phyloP scores from a whole-genome alignment of 148 eudicot species.

The Rhododendron vialii region DNA sequence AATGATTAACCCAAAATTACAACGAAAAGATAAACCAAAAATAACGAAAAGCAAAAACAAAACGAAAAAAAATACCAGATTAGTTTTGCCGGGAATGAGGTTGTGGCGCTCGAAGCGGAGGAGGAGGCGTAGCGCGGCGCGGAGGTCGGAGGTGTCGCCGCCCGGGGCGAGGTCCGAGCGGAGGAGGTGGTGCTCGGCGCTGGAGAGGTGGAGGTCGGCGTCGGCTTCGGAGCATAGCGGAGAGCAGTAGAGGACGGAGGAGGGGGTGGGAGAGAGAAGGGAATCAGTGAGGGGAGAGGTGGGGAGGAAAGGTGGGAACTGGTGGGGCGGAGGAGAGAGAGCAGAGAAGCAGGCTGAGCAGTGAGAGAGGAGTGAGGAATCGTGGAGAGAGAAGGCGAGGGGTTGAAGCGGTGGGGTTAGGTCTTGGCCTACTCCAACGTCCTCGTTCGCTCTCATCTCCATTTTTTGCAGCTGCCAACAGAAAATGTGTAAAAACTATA shows the following conservation, averaged over 20 bases:
- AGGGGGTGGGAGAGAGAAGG: not conserved
- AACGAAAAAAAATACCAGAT: not conserved
- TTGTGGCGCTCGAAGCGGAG: slow-evolving; percentile 18
- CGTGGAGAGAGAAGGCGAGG: slow-evolving; percentile 52
- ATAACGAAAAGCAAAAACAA: too few species aligned
- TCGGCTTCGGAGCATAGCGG: slow-evolving; percentile 29
- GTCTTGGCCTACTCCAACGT: slow-evolving; percentile 26
- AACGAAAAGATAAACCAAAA: too few species aligned
- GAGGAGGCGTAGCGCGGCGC: slow-evolving; percentile 65
- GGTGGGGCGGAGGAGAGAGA: slow-evolving; percentile 21
- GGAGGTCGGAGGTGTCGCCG: slow-evolving; percentile 50
- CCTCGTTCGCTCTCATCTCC: slow-evolving; percentile 49
- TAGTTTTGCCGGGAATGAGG: not conserved
- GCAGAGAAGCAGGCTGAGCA: slow-evolving; percentile 40
- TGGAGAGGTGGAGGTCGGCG: slow-evolving; percentile 38
- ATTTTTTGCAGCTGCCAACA: not conserved
- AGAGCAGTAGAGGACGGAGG: slow-evolving; percentile 37
- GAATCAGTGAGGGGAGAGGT: slow-evolving; percentile 1
- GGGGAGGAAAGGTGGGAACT: slow-evolving; percentile 25
- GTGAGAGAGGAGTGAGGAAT: slow-evolving; percentile 30
- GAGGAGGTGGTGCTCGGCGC: slow-evolving; percentile 46
- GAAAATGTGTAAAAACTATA: too few species aligned
- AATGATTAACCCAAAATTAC: not conserved
- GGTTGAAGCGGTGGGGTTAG: slow-evolving; percentile 50
- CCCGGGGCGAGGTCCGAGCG: slow-evolving; percentile 19